phyloP scores from a whole-genome alignment of 768 basidiomycete genomes.

The Flagelloscypha sp. region DNA sequence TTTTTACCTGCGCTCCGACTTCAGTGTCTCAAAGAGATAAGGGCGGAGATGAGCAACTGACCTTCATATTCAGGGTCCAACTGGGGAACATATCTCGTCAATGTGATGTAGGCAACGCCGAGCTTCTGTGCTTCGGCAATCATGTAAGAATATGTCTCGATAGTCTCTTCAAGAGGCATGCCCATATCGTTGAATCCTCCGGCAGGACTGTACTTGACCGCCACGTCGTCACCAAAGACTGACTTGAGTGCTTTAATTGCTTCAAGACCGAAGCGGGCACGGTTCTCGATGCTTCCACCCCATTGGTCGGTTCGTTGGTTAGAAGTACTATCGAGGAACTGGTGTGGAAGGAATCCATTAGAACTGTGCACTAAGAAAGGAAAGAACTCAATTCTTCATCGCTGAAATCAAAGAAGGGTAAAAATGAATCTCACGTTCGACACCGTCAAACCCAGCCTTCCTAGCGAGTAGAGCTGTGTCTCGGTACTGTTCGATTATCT shows the following conservation, averaged over 20 bases:
- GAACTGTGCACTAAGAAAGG: conserved; percentile 17
- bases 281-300: conserved; percentile 36
- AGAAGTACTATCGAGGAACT: conserved; percentile 25
- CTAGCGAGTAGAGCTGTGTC: conserved; percentile 24
- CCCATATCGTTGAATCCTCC: conserved; percentile 29
- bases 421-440: conserved; percentile 36
- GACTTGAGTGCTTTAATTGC: conserved; percentile 22
- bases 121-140: conserved; percentile 17
- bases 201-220: conserved; percentile 23
- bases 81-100: conserved; percentile 13
- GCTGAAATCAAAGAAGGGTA: not conserved
- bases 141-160: conserved; percentile 19
- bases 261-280: conserved; percentile 31
- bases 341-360: conserved; percentile 27
- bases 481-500: conserved; percentile 20
- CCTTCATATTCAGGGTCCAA: conserved; percentile 18
- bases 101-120: conserved; percentile 16
- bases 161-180: conserved; percentile 21
- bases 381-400: not conserved
- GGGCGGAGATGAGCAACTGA: no score
- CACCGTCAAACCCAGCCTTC: conserved; percentile 44
- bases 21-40: no score
- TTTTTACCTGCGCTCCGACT: no score
- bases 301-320: conserved; percentile 35
- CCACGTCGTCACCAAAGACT: conserved; percentile 30